Conservation (phyloP, 192 early-diverging fungal genomes). For the Entophlyctis helioformis region DNA sequence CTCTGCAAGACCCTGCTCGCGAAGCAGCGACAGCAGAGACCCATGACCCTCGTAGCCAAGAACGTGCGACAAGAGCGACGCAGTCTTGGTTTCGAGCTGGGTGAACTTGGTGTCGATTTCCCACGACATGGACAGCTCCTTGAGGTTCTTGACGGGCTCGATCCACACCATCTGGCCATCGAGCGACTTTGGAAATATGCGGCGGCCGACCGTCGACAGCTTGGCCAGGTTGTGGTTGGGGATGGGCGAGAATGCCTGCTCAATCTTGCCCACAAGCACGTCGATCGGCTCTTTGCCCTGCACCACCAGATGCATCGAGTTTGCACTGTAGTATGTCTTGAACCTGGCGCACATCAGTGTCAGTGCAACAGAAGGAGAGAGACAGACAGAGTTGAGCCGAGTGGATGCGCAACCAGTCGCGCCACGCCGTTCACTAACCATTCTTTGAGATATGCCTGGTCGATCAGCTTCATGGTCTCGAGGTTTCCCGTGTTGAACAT, state of each 20-base stretch:
- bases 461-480: slow-evolving; percentile 29
- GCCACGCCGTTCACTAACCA: too few relatives aligned
- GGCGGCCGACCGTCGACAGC: neutral
- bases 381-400: too few relatives aligned
- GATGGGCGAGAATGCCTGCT: slow-evolving; percentile 5
- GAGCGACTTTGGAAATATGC: slow-evolving; percentile 8
- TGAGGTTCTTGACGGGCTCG: slow-evolving; percentile 23
- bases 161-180: slow-evolving; percentile 16
- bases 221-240: neutral
- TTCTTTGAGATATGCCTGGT: slow-evolving; percentile 8
- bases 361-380: too few relatives aligned
- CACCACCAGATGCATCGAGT: slow-evolving; percentile 25
- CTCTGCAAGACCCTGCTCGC: slow-evolving; percentile 13
- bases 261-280: slow-evolving; percentile 7
- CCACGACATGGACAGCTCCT: slow-evolving; percentile 20
- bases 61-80: slow-evolving; percentile 7
- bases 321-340: slow-evolving; percentile 15
- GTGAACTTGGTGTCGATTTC: slow-evolving; percentile 17
- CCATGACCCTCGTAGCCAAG: slow-evolving; percentile 23
- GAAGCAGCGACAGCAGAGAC: slow-evolving; percentile 18
- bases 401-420: too few relatives aligned
- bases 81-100: slow-evolving; percentile 16
- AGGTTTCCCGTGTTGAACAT: slow-evolving; percentile 33
- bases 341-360: too few relatives aligned
- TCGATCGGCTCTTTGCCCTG: slow-evolving; percentile 10